These are phyloP conservation scores for Candida gorgasii DNA, from an alignment of 805 yeast species.

Conservation along the genomic window DNA sequence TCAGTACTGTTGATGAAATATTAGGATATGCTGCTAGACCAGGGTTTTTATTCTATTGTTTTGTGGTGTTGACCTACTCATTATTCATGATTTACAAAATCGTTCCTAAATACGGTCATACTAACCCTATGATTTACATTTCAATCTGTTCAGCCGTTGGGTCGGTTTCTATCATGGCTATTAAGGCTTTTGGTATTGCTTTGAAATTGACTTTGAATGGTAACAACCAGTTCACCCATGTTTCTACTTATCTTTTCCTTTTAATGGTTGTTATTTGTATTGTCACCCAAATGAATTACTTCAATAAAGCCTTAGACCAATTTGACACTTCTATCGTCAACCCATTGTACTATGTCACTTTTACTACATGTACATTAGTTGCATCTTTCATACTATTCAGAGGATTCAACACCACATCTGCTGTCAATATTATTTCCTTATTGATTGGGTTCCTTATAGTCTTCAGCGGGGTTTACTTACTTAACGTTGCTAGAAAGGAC, in stretches of 20 bases:
- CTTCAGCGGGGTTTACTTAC: slow-evolving; percentile 81
- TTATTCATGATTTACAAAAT: slow-evolving; percentile 78
- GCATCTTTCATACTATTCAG: slow-evolving; percentile 85
- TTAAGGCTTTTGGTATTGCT: slow-evolving; percentile 92
- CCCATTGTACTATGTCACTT: slow-evolving; percentile 87
- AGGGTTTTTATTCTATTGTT: slow-evolving; percentile 66
- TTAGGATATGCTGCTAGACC: slow-evolving; percentile 78
- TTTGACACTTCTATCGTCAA: slow-evolving; percentile 91
- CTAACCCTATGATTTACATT: slow-evolving; percentile 85
- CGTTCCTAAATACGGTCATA: slow-evolving; percentile 77
- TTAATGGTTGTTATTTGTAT: slow-evolving; percentile 79
- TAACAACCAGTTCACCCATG: slow-evolving; percentile 82
- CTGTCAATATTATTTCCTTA: slow-evolving; percentile 77
- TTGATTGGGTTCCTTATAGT: slow-evolving; percentile 84
- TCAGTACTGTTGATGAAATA: slow-evolving; percentile 85
- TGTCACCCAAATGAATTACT: slow-evolving; percentile 88
- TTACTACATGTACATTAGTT: slow-evolving; percentile 81
- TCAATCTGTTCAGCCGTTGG: slow-evolving; percentile 91
- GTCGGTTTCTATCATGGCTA: slow-evolving; percentile 86
- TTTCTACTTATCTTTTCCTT: slow-evolving; percentile 80
- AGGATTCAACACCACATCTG: slow-evolving; percentile 82
- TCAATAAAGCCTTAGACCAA: slow-evolving; percentile 90
- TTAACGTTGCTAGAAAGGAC: slow-evolving; percentile 73
- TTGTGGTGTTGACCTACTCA: slow-evolving; percentile 65
- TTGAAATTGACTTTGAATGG: slow-evolving; percentile 81